These are phyloP conservation scores for Basidioascus undulatus DNA, from an alignment of 768 basidiomycete species.

Conservation along the genomic window DNA sequence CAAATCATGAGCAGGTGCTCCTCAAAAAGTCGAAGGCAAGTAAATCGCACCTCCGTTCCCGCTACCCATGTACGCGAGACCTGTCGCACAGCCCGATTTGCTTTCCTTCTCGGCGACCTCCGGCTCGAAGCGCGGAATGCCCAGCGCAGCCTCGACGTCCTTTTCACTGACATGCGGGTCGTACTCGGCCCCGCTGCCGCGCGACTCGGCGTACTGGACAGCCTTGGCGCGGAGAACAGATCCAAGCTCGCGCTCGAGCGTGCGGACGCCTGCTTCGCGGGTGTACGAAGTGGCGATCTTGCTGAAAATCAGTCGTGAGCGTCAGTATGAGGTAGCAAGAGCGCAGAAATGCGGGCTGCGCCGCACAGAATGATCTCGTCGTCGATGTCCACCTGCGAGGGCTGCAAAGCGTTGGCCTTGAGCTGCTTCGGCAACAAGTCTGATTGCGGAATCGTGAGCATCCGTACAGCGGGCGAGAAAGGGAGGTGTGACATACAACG, in stretches of 20 bases:
- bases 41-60: slow-evolving; percentile 14
- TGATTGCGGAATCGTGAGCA: too few relatives aligned
- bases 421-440: slow-evolving; percentile 79
- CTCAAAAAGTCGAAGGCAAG: not conserved
- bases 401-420: slow-evolving; percentile 43
- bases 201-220: slow-evolving; percentile 59
- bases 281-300: slow-evolving; percentile 49
- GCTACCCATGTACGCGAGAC: slow-evolving; percentile 17
- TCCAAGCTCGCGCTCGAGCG: slow-evolving; percentile 64
- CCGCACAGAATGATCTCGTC: slow-evolving; percentile 35
- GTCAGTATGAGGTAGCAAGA: too few relatives aligned
- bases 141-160: slow-evolving; percentile 65
- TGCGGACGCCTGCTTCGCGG: slow-evolving; percentile 77
- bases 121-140: slow-evolving; percentile 51
- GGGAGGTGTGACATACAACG: too few relatives aligned
- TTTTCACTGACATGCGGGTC: slow-evolving; percentile 33
- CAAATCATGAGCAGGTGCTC: not conserved
- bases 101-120: slow-evolving; percentile 26
- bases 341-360: too few relatives aligned
- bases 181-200: slow-evolving; percentile 21
- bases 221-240: slow-evolving; percentile 76
- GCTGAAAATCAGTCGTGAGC: too few relatives aligned
- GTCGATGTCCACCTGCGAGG: slow-evolving; percentile 37
- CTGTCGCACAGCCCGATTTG: slow-evolving; percentile 10
- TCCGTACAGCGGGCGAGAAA: too few relatives aligned